phyloP scores from a whole-genome alignment of 495 filamentous ascomycete species.

The Evernia prunastri region DNA sequence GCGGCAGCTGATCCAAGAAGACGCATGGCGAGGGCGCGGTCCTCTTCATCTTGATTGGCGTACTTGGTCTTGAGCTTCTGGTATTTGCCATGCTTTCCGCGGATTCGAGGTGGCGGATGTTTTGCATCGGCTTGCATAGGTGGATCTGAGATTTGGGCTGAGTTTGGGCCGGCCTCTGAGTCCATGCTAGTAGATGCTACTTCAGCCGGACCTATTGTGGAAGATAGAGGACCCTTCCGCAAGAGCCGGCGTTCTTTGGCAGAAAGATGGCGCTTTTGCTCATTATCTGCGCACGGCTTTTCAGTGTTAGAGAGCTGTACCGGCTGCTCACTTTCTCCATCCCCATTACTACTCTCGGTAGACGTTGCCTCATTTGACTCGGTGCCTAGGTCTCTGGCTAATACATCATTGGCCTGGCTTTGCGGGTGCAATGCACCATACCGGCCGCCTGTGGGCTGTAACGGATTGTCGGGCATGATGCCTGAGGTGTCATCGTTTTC shows the following conservation, averaged over 20 bases:
- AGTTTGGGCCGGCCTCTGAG: neutral
- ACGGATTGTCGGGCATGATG: slow-evolving; percentile 14
- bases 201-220: slow-evolving; percentile 7
- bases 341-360: slow-evolving; percentile 20
- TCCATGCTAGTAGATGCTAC: slow-evolving; percentile 7
- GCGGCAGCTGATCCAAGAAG: slow-evolving; percentile 67
- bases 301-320: slow-evolving; percentile 8
- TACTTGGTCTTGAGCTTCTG: slow-evolving; percentile 90
- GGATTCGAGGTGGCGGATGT: slow-evolving; percentile 43
- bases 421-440: neutral
- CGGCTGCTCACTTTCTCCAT: slow-evolving; percentile 25
- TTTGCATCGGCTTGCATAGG: slow-evolving; percentile 33
- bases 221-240: slow-evolving; percentile 39
- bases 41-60: slow-evolving; percentile 89
- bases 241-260: slow-evolving; percentile 45
- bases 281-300: neutral
- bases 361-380: slow-evolving; percentile 19
- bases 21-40: slow-evolving; percentile 72
- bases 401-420: neutral
- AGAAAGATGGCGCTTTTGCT: slow-evolving; percentile 38
- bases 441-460: slow-evolving; percentile 1
- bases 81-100: slow-evolving; percentile 76
- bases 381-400: neutral
- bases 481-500: slow-evolving; percentile 17
- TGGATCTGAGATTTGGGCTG: slow-evolving; percentile 17